Evolutionary conservation across 2,329 filamentous ascomycete genomes (phyloP), one percentile per base, ranked within the genome.

Genomic region (Orbilia quercus): DNA sequence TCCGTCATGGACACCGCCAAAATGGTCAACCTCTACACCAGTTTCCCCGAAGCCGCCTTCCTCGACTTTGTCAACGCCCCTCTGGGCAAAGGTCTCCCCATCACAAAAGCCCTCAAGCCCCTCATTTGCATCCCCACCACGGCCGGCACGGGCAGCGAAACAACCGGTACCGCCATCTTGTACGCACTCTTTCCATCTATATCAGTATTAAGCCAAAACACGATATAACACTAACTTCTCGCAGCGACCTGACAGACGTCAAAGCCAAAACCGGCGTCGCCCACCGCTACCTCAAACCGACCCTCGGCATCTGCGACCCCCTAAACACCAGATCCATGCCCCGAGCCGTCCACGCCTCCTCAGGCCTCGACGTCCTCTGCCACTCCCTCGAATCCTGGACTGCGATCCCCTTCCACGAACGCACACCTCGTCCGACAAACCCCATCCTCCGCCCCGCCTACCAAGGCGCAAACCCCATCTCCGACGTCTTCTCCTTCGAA

Each of bases 1-100:
- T 96, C 92, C 40, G 95, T 98, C 76, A 99, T 99, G 77, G 95
- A 99, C 82, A 99, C 95, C 0, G 94, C 95, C 62, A 99, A 99
- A 82, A 85, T 99, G 65, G 98, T 99, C 93, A 99, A 99, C 79
- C 85, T 99, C 0, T 98, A 98, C 82, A 91, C 89, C 0, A 89
- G 88, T 75, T 97, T 92, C 79, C 93, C 93, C 0, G 90, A 97
- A 6, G 94, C 94, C 34, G 91, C 95, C 77, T 97, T 99, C 79
- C 85, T 98, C 36, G 94, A 99, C 84, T 99, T 99, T 78, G 95
- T 99, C 81, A 98, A 98, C 79, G 94, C 94, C 0, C 95, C 95
- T 0, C 83, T 98, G 0, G 95, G 95, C 70, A 92, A 90, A 75
- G 95, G 95, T 2, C 82, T 87, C 22, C 91, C 91, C 0, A 90